Conservation (phyloP, 2,329 filamentous ascomycete genomes). For the Stemphylium beticola region DNA sequence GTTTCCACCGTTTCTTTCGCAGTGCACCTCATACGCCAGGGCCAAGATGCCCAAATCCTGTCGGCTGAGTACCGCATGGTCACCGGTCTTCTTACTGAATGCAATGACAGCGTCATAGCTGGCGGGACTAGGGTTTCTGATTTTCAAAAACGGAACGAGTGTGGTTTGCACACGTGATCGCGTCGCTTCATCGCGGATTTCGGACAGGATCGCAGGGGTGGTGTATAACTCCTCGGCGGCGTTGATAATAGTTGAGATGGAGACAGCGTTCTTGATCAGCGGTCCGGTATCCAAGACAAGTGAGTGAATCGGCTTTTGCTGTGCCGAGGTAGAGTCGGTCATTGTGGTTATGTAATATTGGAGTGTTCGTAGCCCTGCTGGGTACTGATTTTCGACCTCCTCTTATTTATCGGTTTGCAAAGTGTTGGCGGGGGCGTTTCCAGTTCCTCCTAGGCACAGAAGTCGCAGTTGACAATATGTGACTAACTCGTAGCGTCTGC, state of each 20-base stretch:
- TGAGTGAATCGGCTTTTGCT: constrained; percentile 74
- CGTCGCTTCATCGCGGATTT: constrained; percentile 86
- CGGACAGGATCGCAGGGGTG: constrained; percentile 81
- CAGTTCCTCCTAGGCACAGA: neutral
- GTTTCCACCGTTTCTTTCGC: constrained; percentile 86
- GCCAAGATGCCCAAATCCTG: constrained; percentile 91
- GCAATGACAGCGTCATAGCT: constrained; percentile 81
- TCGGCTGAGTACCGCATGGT: constrained; percentile 83
- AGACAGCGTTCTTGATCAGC: constrained; percentile 89
- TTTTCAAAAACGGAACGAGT: constrained; percentile 80
- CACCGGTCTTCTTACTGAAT: constrained; percentile 89
- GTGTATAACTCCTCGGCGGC: constrained; percentile 71
- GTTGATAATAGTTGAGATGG: constrained; percentile 79
- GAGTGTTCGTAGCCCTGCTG: neutral
- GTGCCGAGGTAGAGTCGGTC: constrained; percentile 18
- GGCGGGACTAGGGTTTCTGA: constrained; percentile 74
- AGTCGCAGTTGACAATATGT: neutral
- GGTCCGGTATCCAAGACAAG: constrained; percentile 91
- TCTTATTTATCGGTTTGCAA: neutral
- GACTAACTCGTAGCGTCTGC: constrained; percentile 3
- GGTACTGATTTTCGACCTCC: neutral
- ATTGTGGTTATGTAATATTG: neutral
- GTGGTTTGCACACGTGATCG: constrained; percentile 81
- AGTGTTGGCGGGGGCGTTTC: neutral
- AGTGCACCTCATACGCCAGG: constrained; percentile 91